These are phyloP conservation scores for Helotiales sp. DNA, from an alignment of 2,329 filamentous ascomycete species.

Conservation along the genomic window DNA sequence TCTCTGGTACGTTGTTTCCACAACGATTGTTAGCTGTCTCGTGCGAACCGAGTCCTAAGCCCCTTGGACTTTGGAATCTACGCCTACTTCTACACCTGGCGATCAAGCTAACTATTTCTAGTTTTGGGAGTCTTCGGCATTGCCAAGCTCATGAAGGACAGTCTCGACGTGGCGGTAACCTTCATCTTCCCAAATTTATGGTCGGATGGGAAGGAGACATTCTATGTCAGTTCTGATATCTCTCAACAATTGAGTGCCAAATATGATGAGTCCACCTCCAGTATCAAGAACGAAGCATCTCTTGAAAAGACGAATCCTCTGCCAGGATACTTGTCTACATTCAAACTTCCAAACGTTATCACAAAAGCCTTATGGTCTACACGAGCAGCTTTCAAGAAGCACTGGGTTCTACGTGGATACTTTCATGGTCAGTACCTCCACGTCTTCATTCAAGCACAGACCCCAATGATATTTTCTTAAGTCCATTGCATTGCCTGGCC, in stretches of 20 bases:
- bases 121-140: slow-evolving; percentile 77
- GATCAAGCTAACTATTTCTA: neutral
- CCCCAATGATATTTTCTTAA: neutral
- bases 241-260: slow-evolving; percentile 29
- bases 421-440: slow-evolving; percentile 20
- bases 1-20: slow-evolving; percentile 50
- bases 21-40: no score
- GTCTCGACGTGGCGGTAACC: slow-evolving; percentile 61
- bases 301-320: slow-evolving; percentile 40
- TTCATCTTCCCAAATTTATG: slow-evolving; percentile 76
- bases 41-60: no score
- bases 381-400: slow-evolving; percentile 49
- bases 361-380: slow-evolving; percentile 47
- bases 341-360: slow-evolving; percentile 30
- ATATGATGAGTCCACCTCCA: slow-evolving; percentile 12
- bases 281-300: slow-evolving; percentile 17
- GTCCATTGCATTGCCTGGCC: neutral
- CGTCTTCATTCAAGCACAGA: no score
- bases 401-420: slow-evolving; percentile 46
- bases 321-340: slow-evolving; percentile 39
- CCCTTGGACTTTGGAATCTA: no score
- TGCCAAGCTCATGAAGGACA: slow-evolving; percentile 71
- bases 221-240: slow-evolving; percentile 42
- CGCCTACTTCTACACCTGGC: neutral
- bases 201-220: slow-evolving; percentile 49